Percentiles rank a stretch among this genome's conserved stretches.
phyloP scores from a whole-genome alignment of 768 basidiomycete genomes.

The Phaeotremella skinneri region DNA sequence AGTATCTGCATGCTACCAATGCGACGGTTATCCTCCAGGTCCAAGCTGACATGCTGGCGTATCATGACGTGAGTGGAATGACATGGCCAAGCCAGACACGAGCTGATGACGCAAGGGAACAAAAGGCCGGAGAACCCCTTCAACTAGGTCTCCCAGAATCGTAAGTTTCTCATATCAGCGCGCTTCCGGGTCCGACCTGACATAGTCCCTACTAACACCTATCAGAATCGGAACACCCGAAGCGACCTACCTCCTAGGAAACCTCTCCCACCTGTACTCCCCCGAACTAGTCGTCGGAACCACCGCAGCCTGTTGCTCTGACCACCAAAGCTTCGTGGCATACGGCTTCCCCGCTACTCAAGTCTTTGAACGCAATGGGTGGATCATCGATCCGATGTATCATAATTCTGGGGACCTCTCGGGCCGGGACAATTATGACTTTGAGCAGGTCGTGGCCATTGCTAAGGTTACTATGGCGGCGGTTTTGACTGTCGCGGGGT shows the following conservation, averaged over 20 bases:
- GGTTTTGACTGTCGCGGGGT: constrained; percentile 65
- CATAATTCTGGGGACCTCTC: constrained; percentile 68
- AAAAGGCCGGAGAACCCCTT: constrained; percentile 65
- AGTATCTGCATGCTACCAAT: constrained; percentile 59
- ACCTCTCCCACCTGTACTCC: constrained; percentile 73
- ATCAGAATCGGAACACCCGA: constrained; percentile 73
- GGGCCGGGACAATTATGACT: constrained; percentile 74
- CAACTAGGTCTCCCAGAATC: constrained; percentile 76
- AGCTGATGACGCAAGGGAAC: too few relatives aligned
- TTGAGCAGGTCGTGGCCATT: constrained; percentile 75
- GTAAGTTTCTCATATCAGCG: constrained; percentile 54
- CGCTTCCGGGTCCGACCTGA: background rate
- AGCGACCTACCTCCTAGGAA: constrained; percentile 70
- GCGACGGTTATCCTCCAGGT: constrained; percentile 77
- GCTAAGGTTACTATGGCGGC: constrained; percentile 83
- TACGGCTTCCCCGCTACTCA: constrained; percentile 83
- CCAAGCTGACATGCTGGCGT: constrained; percentile 90
- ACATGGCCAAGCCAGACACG: background rate
- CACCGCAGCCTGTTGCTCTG: constrained; percentile 78
- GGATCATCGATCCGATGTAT: constrained; percentile 60
- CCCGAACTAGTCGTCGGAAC: constrained; percentile 45
- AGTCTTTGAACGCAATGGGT: constrained; percentile 82
- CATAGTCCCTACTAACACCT: background rate
- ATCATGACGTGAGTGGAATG: constrained; percentile 57
- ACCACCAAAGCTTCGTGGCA: constrained; percentile 67